Base-by-base conservation (phyloP, 352 stramenopile species). In the Pythium biforme region DNA sequence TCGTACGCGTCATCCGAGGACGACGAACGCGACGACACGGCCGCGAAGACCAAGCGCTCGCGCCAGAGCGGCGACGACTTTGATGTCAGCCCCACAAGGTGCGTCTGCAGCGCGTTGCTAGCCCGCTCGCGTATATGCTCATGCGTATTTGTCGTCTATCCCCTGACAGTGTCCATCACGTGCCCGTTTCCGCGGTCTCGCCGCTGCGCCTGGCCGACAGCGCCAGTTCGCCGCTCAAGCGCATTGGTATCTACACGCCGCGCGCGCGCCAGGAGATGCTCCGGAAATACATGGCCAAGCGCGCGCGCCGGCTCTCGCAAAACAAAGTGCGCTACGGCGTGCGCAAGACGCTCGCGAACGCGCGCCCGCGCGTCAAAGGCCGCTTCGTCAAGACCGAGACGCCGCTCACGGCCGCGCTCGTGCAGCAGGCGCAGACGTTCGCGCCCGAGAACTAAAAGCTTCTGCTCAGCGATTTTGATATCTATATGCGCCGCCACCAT, bases 381-480 rank as follows among this genome's bases (percentile, higher is more conserved):
- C 81, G 84, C 22, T 93, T 93, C 67, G 81, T 91, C 59, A 93
- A 93, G 77, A 93, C 84, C 5, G 77, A 86, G 74, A 75, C 83
- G 63, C 80, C 84, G 41, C 78, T 93, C 54, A 93, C 81, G 8
- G 84, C 81, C 23, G 82, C 80, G 23, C 62, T 75, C 25, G 78
- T 81, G 19, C 69, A 87, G 54, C 68, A 77, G 12, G 70, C 76
- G 59, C 19, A 58, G 22, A 15, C 37, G 37, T 14, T 14, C 37
- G 37, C 37, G 37, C 37, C 31, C 31, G 31, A 43, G 37, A 43
- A 58, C 33, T 58, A 39, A 20, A 47, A 4, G 6, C 19, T 45
- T 22, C 15, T 45, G 19, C 40, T n/a, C n/a, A n/a, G n/a, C 60
- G 52, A 52, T 65, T 65, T 65, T 65, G 58, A 41, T 59, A 65